These are phyloP conservation scores for Physcia stellaris DNA, from an alignment of 495 filamentous ascomycete genomes.

Conservation along the genomic window DNA sequence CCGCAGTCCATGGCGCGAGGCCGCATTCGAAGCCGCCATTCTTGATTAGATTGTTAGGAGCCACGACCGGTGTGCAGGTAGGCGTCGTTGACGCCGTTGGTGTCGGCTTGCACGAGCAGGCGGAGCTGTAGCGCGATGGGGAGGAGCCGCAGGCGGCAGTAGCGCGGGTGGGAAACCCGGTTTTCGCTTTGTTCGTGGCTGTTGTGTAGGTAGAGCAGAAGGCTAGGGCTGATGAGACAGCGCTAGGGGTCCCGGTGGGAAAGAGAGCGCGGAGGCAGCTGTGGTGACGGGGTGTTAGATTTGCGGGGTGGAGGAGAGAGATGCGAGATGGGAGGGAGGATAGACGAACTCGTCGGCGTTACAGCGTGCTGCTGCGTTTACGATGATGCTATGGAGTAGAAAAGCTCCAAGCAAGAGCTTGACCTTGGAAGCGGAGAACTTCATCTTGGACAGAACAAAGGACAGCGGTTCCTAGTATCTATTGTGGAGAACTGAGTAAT, in stretches of 20 bases:
- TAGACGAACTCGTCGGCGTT: neutral
- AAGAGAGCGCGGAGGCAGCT: constrained; percentile 4
- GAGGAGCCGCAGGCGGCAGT: neutral
- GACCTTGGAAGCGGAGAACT: too few species aligned
- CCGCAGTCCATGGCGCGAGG: neutral
- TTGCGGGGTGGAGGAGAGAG: neutral
- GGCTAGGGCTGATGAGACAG: neutral
- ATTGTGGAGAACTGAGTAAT: too few species aligned
- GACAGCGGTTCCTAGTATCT: too few species aligned
- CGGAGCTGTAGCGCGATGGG: neutral
- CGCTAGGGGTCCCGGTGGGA: neutral
- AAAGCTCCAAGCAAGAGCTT: too few species aligned
- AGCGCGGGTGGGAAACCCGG: constrained; percentile 1
- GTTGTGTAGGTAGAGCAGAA: constrained; percentile 5
- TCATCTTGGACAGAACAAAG: too few species aligned
- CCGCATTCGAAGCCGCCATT: neutral
- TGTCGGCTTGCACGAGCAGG: constrained; percentile 1
- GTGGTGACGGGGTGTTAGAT: neutral
- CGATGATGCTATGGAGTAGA: too few species aligned
- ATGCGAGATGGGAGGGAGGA: neutral
- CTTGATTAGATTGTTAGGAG: neutral
- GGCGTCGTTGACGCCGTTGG: too few species aligned
- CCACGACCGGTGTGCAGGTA: too few species aligned
- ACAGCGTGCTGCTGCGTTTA: neutral
- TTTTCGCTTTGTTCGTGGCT: neutral